Evolutionary conservation across 305 asterid species (phyloP), one percentile per base, ranked within the genome.

Genomic region (Fraxinus greggii): DNA sequence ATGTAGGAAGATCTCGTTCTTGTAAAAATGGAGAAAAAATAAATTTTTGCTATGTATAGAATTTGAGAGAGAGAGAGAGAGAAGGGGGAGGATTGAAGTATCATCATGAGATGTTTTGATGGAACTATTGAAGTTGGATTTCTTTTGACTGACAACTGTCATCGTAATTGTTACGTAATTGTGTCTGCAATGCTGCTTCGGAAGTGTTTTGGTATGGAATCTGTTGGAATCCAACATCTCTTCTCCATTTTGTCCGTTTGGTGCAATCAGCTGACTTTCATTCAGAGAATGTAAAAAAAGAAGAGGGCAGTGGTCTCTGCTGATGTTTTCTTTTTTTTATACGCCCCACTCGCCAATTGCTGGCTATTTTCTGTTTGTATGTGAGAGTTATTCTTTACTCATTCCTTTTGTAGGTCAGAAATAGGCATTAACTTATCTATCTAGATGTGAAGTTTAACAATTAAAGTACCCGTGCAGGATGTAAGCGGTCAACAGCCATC

Each of bases 401-500:
- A 28, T 69, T 31, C 38, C 40, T 31, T 69, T 69, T 69, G 40
- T 17, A 69, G 19, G 3, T 29, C 21, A 15, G 15, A 69, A 69
- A 28, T 31, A 15, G 40, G 40, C 40, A 4, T 69, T 15, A 28
- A 29, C 29, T 28, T 67, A 12, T 31, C 38, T 29, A 40, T 29
- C 38, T 69, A 17, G 77, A 42, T 56, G 65, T 40, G 33, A 77
- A 42, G 4, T 70, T 75, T 78, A 78, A 85, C 77, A 10, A 79
- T 48, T 85, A 63, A 63, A 78, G 79, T 81, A 33, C 85, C 33
- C 61, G 8, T 86, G 89, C 94, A 90, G 97, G 93, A 87, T 79
- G 80, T 73, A 61, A 79, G 78, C 65, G 78, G 85, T 63, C 86
- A 80, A 70, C 84, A 80, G 26, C 88, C 88, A 82, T 79, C 92